phyloP scores from a whole-genome alignment of 2,329 filamentous ascomycete species.

The Xylaria arbuscula region DNA sequence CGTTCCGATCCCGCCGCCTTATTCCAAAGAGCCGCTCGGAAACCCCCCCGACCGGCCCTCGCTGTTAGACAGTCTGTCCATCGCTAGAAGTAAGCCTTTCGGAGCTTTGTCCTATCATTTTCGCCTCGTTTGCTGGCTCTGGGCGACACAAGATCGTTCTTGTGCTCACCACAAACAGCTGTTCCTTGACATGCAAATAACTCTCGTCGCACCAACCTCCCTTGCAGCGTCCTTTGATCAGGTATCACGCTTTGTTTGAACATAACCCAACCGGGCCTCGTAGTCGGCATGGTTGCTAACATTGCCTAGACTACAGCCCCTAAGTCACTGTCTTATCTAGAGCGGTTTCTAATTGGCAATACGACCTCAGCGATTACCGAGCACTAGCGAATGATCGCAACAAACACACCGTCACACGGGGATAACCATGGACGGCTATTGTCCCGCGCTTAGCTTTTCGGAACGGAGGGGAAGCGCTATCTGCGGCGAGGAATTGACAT shows the following conservation, averaged over 20 bases:
- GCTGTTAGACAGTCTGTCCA: constrained; percentile 40
- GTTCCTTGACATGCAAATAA: constrained; percentile 26
- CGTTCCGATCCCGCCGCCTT: constrained; percentile 28
- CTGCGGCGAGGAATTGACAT: constrained; percentile 64
- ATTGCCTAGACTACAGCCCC: constrained; percentile 14
- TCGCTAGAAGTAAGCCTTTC: constrained; percentile 35
- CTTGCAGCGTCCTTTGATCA: constrained; percentile 12
- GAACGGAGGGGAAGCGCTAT: constrained; percentile 69
- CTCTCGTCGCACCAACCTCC: constrained; percentile 23
- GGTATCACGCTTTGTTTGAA: constrained; percentile 20
- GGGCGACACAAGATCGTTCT: constrained; percentile 42
- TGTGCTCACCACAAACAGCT: constrained; percentile 36
- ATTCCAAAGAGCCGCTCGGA: constrained; percentile 26
- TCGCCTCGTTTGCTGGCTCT: constrained; percentile 22
- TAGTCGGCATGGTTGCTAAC: constrained; percentile 20
- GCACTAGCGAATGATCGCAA: constrained; percentile 34
- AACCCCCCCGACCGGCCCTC: constrained; percentile 5
- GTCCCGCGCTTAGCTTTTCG: constrained; percentile 68
- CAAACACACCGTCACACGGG: constrained; percentile 11
- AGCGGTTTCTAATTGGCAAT: constrained; percentile 12
- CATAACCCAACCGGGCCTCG: background rate
- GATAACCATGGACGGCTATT: constrained; percentile 56
- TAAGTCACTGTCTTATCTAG: background rate
- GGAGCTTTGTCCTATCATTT: constrained; percentile 37
- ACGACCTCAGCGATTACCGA: constrained; percentile 6